phyloP scores from a whole-genome alignment of 176 grass and related monocot species.

The Canna indica region DNA sequence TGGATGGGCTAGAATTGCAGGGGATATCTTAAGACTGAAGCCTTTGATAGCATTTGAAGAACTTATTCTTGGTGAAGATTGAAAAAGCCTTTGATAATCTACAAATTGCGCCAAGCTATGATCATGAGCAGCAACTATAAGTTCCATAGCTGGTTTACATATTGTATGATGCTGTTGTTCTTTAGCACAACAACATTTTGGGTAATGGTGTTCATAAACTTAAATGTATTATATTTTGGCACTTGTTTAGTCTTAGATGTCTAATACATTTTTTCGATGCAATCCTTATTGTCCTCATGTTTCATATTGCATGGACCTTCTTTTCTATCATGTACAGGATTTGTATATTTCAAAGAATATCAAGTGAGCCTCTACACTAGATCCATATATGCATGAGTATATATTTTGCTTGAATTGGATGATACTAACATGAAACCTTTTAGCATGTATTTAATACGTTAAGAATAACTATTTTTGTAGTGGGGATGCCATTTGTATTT shows the following conservation, averaged over 20 bases:
- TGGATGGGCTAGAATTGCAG: slow-evolving; percentile 21
- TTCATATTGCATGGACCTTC: slow-evolving; percentile 99
- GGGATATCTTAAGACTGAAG: slow-evolving; percentile 18
- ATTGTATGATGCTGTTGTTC: slow-evolving; percentile 76
- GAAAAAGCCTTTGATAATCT: too few species aligned
- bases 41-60: slow-evolving; percentile 18
- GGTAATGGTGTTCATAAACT: slow-evolving; percentile 38
- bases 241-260: background rate
- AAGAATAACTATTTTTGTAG: slow-evolving; percentile 83
- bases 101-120: too few species aligned
- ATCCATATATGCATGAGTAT: too few species aligned
- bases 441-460: slow-evolving; percentile 72
- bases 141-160: slow-evolving; percentile 95
- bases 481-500: slow-evolving; percentile 86
- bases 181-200: slow-evolving; percentile 95
- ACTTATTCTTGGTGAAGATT: slow-evolving; percentile 15
- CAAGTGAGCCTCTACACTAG: slow-evolving; percentile 47
- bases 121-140: slow-evolving; percentile 78
- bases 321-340: slow-evolving; percentile 97
- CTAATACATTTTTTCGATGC: slow-evolving; percentile 47
- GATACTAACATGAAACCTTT: too few species aligned
- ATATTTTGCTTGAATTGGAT: too few species aligned
- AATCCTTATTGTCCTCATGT: slow-evolving; percentile 95
- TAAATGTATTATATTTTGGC: background rate
- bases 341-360: slow-evolving; percentile 99